These are phyloP conservation scores for Paraphaeosphaeria sporulosa DNA, from an alignment of 2,329 filamentous ascomycete genomes.

Conservation along the genomic window DNA sequence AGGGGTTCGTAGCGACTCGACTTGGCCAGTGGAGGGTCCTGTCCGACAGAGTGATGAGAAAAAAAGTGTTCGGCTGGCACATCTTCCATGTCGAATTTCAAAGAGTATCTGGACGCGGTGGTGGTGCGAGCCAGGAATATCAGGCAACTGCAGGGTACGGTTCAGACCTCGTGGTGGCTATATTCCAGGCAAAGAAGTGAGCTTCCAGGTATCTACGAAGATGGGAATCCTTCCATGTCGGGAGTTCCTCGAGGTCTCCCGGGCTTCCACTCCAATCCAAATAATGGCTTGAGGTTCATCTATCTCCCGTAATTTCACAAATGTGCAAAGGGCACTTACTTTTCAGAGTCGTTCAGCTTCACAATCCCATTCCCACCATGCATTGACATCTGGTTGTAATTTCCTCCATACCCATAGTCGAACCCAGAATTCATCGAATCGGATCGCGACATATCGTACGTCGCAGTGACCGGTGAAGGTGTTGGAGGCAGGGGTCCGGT, in stretches of 20 bases:
- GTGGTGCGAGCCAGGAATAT: neutral
- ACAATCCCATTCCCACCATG: neutral
- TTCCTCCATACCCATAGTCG: neutral
- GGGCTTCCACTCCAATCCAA: neutral
- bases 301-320: conserved; percentile 13
- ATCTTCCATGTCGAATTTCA: neutral
- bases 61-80: neutral
- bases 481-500: conserved; percentile 21
- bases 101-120: neutral
- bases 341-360: conserved; percentile 6
- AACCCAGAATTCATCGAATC: conserved; percentile 1
- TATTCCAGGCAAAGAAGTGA: neutral
- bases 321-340: conserved; percentile 22
- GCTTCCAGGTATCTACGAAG: neutral
- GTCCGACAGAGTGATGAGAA: neutral
- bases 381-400: conserved; percentile 10
- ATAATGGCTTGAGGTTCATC: neutral
- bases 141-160: neutral
- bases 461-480: conserved; percentile 22
- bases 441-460: conserved; percentile 20
- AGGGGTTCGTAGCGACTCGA: neutral
- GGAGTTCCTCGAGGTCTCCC: neutral
- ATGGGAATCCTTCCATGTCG: neutral
- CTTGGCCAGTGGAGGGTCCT: neutral
- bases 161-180: neutral